Evolutionary conservation across 176 grass and related monocot genomes (phyloP).

Genomic region (Oryza meridionalis): DNA sequence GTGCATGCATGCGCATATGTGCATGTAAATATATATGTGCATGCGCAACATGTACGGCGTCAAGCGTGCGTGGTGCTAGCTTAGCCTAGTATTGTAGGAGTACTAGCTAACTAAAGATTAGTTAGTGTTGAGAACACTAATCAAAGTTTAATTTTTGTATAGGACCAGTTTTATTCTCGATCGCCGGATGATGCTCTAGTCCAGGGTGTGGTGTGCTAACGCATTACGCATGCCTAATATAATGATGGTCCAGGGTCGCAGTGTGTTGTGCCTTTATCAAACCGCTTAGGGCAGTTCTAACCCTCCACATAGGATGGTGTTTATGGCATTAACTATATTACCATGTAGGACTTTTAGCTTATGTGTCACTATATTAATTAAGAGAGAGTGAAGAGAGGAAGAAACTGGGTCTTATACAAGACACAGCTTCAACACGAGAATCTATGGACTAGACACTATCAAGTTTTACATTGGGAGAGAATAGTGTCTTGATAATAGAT

Average conservation of each 20-base stretch:
- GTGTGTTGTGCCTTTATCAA: neutral
- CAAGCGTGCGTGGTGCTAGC: neutral
- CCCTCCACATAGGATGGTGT: too few relatives aligned
- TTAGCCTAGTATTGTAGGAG: neutral
- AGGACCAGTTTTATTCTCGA: neutral
- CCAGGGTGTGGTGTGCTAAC: neutral
- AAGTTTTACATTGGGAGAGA: too few relatives aligned
- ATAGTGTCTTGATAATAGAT: too few relatives aligned
- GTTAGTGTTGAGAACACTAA: neutral
- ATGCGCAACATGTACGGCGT: neutral
- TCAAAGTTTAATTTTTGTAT: neutral
- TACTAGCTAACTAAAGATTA: neutral
- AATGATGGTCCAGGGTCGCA: neutral
- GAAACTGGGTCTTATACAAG: too few relatives aligned
- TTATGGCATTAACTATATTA: too few relatives aligned
- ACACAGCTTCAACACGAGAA: too few relatives aligned
- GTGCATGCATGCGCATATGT: neutral
- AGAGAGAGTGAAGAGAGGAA: too few relatives aligned
- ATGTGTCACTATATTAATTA: too few relatives aligned
- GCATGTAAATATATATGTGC: neutral
- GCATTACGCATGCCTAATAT: neutral
- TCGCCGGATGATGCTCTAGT: neutral
- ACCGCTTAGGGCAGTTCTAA: too few relatives aligned
- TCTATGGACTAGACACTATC: too few relatives aligned
- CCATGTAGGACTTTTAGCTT: too few relatives aligned